Evolutionary conservation across 2,329 filamentous ascomycete species (phyloP).

Genomic region (Fusarium burgessii): DNA sequence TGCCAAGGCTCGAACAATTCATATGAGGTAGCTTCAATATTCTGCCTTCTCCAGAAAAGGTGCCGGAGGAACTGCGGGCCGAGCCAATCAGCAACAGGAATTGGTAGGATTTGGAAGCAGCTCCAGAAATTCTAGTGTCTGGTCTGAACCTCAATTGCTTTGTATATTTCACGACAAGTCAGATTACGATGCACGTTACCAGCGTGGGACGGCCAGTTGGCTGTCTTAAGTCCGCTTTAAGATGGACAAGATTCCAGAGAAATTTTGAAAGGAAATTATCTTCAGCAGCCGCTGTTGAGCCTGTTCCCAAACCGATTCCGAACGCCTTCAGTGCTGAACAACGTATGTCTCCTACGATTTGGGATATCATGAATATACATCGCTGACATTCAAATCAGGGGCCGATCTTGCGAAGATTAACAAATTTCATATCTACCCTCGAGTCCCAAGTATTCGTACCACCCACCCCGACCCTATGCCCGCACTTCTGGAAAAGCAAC

Average conservation of each 20-base stretch:
- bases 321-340: constrained; percentile 50
- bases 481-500: constrained; percentile 74
- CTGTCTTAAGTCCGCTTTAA: constrained; percentile 75
- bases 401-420: constrained; percentile 51
- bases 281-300: constrained; percentile 49
- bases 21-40: constrained; percentile 4
- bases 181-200: constrained; percentile 69
- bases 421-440: constrained; percentile 66
- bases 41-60: constrained; percentile 24
- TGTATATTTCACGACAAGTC: constrained; percentile 37
- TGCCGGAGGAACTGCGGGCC: constrained; percentile 49
- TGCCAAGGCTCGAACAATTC: background rate
- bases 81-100: constrained; percentile 53
- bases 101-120: constrained; percentile 30
- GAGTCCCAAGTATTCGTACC: constrained; percentile 66
- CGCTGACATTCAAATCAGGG: constrained; percentile 44
- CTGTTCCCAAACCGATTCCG: constrained; percentile 22
- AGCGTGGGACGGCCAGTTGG: constrained; percentile 74
- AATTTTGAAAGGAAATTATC: constrained; percentile 61
- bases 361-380: background rate
- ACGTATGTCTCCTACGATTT: constrained; percentile 47
- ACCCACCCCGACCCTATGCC: constrained; percentile 75
- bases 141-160: constrained; percentile 32
- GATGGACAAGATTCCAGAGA: constrained; percentile 66
- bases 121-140: constrained; percentile 46